phyloP scores from a whole-genome alignment of 257 asterid species.

The Lycium ferocissimum region DNA sequence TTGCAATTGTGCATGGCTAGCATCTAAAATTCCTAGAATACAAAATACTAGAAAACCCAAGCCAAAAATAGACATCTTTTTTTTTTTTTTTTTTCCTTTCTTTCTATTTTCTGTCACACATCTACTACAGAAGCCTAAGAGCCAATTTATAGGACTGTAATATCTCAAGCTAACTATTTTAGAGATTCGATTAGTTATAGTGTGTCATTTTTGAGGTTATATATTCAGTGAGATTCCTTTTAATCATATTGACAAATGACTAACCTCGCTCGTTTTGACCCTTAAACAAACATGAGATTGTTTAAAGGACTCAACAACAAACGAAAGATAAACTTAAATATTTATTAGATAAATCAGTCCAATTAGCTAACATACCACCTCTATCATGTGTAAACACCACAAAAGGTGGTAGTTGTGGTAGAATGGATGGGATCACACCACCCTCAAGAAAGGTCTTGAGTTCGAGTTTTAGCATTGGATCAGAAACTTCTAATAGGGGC shows the following conservation, averaged over 20 bases:
- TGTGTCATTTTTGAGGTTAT: neutral
- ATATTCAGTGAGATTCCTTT: constrained; percentile 2
- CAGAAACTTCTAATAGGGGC: too few relatives aligned
- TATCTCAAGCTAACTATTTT: neutral
- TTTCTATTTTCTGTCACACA: neutral
- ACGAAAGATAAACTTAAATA: neutral
- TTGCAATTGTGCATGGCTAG: constrained; percentile 3
- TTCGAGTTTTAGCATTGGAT: too few relatives aligned
- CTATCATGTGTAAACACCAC: too few relatives aligned
- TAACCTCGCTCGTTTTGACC: neutral
- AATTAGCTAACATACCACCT: too few relatives aligned
- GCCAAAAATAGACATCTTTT: neutral
- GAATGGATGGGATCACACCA: too few relatives aligned
- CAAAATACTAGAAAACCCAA: neutral
- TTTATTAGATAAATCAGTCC: too few relatives aligned
- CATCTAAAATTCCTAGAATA: neutral
- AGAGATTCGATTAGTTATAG: neutral
- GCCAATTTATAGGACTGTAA: neutral
- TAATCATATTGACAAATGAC: neutral
- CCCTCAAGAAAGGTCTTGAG: too few relatives aligned
- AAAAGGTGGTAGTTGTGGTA: too few relatives aligned
- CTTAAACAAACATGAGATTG: neutral
- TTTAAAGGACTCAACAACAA: neutral
- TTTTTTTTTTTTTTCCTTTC: neutral
- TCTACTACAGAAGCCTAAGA: neutral